phyloP scores from a whole-genome alignment of 306 rosid genomes.

The Adenanthera pavonina region DNA sequence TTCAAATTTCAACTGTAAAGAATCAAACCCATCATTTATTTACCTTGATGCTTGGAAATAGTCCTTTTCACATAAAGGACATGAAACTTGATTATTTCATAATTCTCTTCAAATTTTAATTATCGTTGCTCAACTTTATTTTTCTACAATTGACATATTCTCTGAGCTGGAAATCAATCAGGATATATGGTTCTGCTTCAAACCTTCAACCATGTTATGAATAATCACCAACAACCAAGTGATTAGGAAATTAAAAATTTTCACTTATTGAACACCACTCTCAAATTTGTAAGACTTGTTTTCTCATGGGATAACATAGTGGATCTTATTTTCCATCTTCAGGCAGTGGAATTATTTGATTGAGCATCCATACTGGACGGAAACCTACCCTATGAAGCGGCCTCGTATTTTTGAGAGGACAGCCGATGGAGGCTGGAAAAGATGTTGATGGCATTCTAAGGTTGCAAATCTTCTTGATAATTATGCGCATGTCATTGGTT shows the following conservation, averaged over 20 bases:
- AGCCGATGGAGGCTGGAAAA: conserved; percentile 70
- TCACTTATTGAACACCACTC: neutral
- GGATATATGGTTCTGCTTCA: neutral
- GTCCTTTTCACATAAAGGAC: neutral
- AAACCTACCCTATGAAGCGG: conserved; percentile 66
- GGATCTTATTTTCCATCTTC: conserved; percentile 26
- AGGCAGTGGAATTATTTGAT: conserved; percentile 77
- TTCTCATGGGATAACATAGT: neutral
- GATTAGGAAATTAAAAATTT: neutral
- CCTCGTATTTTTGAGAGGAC: conserved; percentile 67
- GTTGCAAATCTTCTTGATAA: conserved; percentile 22
- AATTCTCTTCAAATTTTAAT: too few species aligned
- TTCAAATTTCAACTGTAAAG: neutral
- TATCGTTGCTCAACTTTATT: too few species aligned
- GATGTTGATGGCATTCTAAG: conserved; percentile 45
- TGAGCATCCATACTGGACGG: conserved; percentile 75
- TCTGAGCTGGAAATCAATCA: too few species aligned
- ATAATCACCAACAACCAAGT: neutral
- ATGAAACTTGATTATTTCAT: too few species aligned
- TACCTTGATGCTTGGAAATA: neutral
- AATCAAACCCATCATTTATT: conserved; percentile 22
- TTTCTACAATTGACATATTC: too few species aligned
- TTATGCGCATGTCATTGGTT: neutral
- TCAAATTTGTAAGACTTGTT: neutral
- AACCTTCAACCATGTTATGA: neutral